These are phyloP conservation scores for Elaphomyces granulatus DNA, from an alignment of 495 filamentous ascomycete species.

Conservation along the genomic window DNA sequence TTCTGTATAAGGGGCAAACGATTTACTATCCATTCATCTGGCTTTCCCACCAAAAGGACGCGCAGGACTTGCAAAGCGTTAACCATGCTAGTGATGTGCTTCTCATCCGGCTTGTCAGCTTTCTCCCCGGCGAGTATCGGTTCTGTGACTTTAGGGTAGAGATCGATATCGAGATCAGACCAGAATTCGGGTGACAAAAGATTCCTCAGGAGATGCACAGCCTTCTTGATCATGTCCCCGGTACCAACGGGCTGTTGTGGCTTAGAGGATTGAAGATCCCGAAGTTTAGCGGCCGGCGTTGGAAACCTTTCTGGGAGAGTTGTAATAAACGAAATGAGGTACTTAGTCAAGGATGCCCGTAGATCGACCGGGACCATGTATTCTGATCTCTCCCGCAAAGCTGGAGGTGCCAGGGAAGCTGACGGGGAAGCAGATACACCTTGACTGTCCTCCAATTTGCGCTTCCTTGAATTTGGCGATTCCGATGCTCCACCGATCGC, in stretches of 20 bases:
- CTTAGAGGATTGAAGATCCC: slow-evolving; percentile 34
- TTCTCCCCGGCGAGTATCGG: slow-evolving; percentile 59
- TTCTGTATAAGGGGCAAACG: slow-evolving; percentile 67
- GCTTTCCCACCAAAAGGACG: slow-evolving; percentile 70
- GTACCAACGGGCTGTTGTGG: slow-evolving; percentile 35
- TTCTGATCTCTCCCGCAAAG: slow-evolving; percentile 43
- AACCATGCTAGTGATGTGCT: slow-evolving; percentile 68
- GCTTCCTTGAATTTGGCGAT: slow-evolving; percentile 61
- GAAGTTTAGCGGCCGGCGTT: slow-evolving; percentile 51
- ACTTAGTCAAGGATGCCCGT: slow-evolving; percentile 70
- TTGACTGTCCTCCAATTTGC: slow-evolving; percentile 49
- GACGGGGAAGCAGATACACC: slow-evolving; percentile 23
- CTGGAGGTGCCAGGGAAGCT: slow-evolving; percentile 33
- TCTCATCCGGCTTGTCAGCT: slow-evolving; percentile 47
- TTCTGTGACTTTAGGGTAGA: slow-evolving; percentile 82
- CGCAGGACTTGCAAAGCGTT: slow-evolving; percentile 85
- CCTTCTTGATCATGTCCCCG: slow-evolving; percentile 72
- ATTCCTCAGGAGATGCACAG: slow-evolving; percentile 66
- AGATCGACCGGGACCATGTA: slow-evolving; percentile 52
- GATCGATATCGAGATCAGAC: slow-evolving; percentile 81
- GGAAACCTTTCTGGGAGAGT: slow-evolving; percentile 71
- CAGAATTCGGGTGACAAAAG: slow-evolving; percentile 81
- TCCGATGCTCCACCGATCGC: slow-evolving; percentile 38
- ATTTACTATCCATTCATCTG: slow-evolving; percentile 76
- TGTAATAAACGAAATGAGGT: slow-evolving; percentile 87